Conservation (phyloP, 768 basidiomycete genomes). For the Suillus placidus region DNA sequence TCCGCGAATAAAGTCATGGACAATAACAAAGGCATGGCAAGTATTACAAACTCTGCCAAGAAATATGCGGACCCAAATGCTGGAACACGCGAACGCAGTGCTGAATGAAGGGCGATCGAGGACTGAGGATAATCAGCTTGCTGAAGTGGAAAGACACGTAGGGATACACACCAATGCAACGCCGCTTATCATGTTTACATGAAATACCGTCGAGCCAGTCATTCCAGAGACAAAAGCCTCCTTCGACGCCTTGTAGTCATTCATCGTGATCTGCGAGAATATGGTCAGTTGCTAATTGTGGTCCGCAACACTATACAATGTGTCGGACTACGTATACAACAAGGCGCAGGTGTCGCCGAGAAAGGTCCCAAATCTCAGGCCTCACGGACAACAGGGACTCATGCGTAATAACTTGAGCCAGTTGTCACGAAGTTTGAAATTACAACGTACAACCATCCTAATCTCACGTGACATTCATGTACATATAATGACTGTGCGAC, state of each 20-base stretch:
- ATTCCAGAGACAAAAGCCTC: slow-evolving; percentile 80
- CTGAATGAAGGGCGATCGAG: slow-evolving; percentile 72
- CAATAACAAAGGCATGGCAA: slow-evolving; percentile 78
- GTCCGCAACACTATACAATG: not conserved
- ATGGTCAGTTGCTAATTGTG: not conserved
- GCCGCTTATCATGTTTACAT: slow-evolving; percentile 69
- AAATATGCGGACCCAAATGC: slow-evolving; percentile 41
- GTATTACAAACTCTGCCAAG: slow-evolving; percentile 58
- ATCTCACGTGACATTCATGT: not conserved
- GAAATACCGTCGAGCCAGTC: slow-evolving; percentile 67
- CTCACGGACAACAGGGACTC: too few species aligned
- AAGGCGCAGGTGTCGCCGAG: not conserved
- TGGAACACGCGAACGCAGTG: slow-evolving; percentile 52
- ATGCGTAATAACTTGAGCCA: too few species aligned
- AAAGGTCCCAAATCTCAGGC: too few species aligned
- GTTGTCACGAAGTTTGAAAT: too few species aligned
- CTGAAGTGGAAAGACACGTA: slow-evolving; percentile 1
- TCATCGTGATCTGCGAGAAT: slow-evolving; percentile 17
- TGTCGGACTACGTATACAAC: not conserved
- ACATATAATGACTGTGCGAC: too few species aligned
- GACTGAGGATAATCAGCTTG: slow-evolving; percentile 47
- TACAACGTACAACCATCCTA: too few species aligned
- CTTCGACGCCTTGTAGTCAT: slow-evolving; percentile 72
- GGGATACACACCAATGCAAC: slow-evolving; percentile 59
- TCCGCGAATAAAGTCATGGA: slow-evolving; percentile 78